Evolutionary conservation across 2,329 filamentous ascomycete genomes (phyloP).

Genomic region (Teratosphaeria nubilosa): DNA sequence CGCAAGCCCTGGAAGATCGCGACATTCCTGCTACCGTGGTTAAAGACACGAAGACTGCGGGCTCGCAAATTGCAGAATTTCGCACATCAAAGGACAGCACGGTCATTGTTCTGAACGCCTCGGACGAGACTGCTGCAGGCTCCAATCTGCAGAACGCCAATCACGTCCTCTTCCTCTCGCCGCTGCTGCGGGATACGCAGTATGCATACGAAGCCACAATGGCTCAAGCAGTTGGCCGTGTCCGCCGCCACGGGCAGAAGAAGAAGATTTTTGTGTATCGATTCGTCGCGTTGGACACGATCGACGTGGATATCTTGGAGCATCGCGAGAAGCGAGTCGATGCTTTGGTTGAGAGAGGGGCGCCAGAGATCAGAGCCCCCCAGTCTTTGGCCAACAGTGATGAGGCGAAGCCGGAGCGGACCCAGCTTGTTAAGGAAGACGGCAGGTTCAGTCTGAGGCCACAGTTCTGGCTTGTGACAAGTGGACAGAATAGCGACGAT

Average conservation of each 20-base stretch:
- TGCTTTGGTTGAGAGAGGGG: constrained; percentile 16
- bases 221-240: constrained; percentile 54
- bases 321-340: constrained; percentile 28
- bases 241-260: constrained; percentile 47
- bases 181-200: constrained; percentile 40
- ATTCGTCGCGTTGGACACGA: constrained; percentile 69
- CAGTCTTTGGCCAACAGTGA: constrained; percentile 11
- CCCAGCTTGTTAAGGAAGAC: constrained; percentile 21
- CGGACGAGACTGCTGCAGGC: constrained; percentile 49
- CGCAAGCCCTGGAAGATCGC: constrained; percentile 22
- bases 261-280: constrained; percentile 53
- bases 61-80: constrained; percentile 13
- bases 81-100: constrained; percentile 22
- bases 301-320: constrained; percentile 39
- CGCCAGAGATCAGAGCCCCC: constrained; percentile 8
- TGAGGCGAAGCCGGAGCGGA: constrained; percentile 13
- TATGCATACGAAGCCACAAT: constrained; percentile 49
- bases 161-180: constrained; percentile 54
- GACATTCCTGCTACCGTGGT: constrained; percentile 30
- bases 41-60: constrained; percentile 15
- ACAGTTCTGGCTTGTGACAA: constrained; percentile 18
- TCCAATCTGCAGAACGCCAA: constrained; percentile 53
- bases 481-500: constrained; percentile 1
- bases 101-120: constrained; percentile 49
- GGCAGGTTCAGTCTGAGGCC: constrained; percentile 24